Evolutionary conservation across 768 basidiomycete species (phyloP), one percentile per base, ranked within the genome.

Genomic region (Cystobasidium ongulense): DNA sequence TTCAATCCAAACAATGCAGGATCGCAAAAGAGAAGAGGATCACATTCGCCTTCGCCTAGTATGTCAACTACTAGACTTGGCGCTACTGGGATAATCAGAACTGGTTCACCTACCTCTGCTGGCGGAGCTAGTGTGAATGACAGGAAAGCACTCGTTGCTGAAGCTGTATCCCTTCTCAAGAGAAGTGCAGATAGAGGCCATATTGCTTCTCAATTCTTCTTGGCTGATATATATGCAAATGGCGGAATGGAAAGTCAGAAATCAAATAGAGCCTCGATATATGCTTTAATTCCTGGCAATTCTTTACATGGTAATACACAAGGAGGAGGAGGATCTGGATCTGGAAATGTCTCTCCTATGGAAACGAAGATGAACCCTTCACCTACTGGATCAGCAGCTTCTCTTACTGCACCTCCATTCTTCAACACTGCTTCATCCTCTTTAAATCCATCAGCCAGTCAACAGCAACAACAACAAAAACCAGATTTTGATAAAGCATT

Each of bases 401-500:
- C 38, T 23, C 33, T 41, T 29, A 29, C 31, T 64, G 27, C 50
- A 11, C 43, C 29, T 53, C 2, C 0, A 5, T 5, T 1, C 31
- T 25, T 38, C 25, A 5, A n/a, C 7, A 5, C 72, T 4, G 23
- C 43, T 31, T 35, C 50, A 17, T 38, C 38, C 21, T 57, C 29
- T 21, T n/a, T 50, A 1, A 52, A 1, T 23, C 3, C 17, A 10
- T n/a, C n/a, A 18, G 0, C 1, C 17, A 5, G 15, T 25, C 53
- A 25, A 39, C 21, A 0, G 13, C 21, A 5, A 25, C 41, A 41
- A 10, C 50, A 36, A 29, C 25, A 25, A 75, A 88, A 87, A 79
- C 94, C 97, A 81, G 96, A 99, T 82, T 98, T 97, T 79, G 96
- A 98, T 83, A 88, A 90, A 72, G 96, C 96, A 2, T 95, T 92